A percentile compares a stretch with the other conserved stretches of the same genome.
These are phyloP conservation scores for Alternaria solani DNA, from an alignment of 2,329 filamentous ascomycete genomes.

Conservation along the genomic window DNA sequence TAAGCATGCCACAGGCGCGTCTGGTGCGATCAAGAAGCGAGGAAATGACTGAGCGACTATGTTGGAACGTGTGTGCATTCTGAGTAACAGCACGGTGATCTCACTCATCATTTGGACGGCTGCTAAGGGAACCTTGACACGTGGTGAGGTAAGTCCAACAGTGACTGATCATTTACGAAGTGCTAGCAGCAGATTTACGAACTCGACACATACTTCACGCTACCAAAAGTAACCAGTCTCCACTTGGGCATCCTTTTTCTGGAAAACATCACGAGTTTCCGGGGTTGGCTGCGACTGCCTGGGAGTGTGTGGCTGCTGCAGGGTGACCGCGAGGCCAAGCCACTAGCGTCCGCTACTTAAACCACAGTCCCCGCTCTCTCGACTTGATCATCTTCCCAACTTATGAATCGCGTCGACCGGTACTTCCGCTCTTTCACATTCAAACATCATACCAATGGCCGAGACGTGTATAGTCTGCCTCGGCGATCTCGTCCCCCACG, in stretches of 20 bases:
- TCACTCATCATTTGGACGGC: constrained; percentile 39
- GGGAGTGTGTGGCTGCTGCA: constrained; percentile 31
- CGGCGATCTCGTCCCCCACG: constrained; percentile 70
- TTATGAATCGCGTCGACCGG: constrained; percentile 45
- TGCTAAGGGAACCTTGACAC: constrained; percentile 39
- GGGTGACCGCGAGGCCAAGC: constrained; percentile 23
- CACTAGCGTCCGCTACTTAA: constrained; percentile 35
- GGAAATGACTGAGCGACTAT: constrained; percentile 19
- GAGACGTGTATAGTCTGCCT: constrained; percentile 76
- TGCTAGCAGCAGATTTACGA: constrained; percentile 11
- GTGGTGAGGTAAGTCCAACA: constrained; percentile 43
- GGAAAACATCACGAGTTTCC: constrained; percentile 23
- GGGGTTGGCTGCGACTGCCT: constrained; percentile 32
- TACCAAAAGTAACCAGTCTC: constrained; percentile 6
- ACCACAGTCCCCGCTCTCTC: constrained; percentile 37
- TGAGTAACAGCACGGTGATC: constrained; percentile 33
- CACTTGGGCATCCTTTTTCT: constrained; percentile 14
- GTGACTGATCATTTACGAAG: constrained; percentile 22
- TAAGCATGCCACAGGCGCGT: constrained; percentile 3
- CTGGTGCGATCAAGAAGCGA: constrained; percentile 13
- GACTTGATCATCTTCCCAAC: constrained; percentile 42
- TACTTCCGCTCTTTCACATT: constrained; percentile 29
- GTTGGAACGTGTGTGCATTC: constrained; percentile 46
- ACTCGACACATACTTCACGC: constrained; percentile 9
- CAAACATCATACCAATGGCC: constrained; percentile 59